Percentiles rank a stretch among this genome's conserved stretches.
phyloP scores from a whole-genome alignment of 1,139 yeast species.

The Hanseniaspora uvarum region DNA sequence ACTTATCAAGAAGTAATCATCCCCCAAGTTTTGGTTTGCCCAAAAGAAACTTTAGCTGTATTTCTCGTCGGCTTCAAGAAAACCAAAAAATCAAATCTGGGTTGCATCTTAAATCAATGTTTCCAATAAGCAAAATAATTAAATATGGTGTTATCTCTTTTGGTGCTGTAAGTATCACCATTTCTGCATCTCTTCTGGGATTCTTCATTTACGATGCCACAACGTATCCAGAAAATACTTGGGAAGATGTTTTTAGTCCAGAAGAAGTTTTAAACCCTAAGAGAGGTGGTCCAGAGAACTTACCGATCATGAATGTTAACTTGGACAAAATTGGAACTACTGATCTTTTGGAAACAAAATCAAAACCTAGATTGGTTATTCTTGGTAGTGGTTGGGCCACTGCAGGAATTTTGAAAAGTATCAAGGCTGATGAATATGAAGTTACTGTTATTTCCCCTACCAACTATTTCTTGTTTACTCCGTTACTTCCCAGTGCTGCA shows the following conservation, averaged over 20 bases:
- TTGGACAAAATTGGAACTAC: constrained; percentile 44
- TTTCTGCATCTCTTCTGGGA: constrained; percentile 33
- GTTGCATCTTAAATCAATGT: background rate
- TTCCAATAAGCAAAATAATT: background rate
- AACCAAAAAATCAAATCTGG: background rate
- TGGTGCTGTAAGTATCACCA: constrained; percentile 37
- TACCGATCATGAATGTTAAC: constrained; percentile 45
- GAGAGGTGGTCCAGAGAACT: constrained; percentile 57
- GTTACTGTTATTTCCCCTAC: constrained; percentile 54
- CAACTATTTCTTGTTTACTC: constrained; percentile 50
- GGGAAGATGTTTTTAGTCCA: constrained; percentile 37
- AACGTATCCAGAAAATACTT: constrained; percentile 40
- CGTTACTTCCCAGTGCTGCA: constrained; percentile 51
- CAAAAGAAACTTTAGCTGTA: background rate
- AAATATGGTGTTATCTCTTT: constrained; percentile 31
- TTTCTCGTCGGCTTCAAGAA: background rate
- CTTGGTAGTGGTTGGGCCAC: constrained; percentile 58
- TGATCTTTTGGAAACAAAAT: constrained; percentile 32
- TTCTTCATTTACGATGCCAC: constrained; percentile 53
- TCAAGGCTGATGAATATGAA: constrained; percentile 43
- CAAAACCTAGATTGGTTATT: constrained; percentile 45
- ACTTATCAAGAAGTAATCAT: background rate
- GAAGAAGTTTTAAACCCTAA: constrained; percentile 43
- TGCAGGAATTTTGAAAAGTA: constrained; percentile 38
- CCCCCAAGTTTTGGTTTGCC: background rate